Base-by-base conservation (phyloP, 179 eudicot genomes). In the Amaranthus tricolor region DNA sequence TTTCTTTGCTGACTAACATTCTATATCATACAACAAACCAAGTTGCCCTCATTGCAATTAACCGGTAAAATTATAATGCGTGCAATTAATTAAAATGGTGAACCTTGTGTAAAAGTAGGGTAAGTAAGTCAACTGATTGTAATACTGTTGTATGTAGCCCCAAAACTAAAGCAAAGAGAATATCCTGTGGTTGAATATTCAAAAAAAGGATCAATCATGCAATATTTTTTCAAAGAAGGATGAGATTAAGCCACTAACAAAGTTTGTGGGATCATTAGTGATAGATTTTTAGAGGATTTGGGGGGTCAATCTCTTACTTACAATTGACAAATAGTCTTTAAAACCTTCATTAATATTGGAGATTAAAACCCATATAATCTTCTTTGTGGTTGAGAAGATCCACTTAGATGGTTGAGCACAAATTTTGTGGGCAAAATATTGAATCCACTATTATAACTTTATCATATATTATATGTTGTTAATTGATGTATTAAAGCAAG, bases 211-310 rank as follows among this genome's bases (percentile, higher is more conserved):
- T 14, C 61, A 51, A 69, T 71, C 62, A 58, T 73, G 61, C 19
- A 66, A 20, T 65, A 57, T 43, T 58, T 74, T 72, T 68, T 63
- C 65, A 82, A 78, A 52, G 31, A 60, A 16, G 49, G 47, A 62
- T 66, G 81, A 61, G 70, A 81, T 81, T 74, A 76, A 79, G 59
- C 71, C 79, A 77, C 71, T 61, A 67, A 50, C 21, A 54, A 70
- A 53, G 48, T 16, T 13, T 45, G 12, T 48, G 74, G 69, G 68
- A 81, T 81, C 78, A 84, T 84, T 58, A 66, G 70, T 9, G 61
- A 48, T 70, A 53, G 83, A 84, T 84, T 79, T 84, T 44, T 76
- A 77, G 31, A 61, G 81, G 82, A 81, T 84, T 76, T 76, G 85
- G 77, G 81, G 83, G 85, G 80, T 81, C 80, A 67, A 52, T 40